phyloP scores from a whole-genome alignment of 192 early-diverging fungal species.

The Rhizophagus sp. region DNA sequence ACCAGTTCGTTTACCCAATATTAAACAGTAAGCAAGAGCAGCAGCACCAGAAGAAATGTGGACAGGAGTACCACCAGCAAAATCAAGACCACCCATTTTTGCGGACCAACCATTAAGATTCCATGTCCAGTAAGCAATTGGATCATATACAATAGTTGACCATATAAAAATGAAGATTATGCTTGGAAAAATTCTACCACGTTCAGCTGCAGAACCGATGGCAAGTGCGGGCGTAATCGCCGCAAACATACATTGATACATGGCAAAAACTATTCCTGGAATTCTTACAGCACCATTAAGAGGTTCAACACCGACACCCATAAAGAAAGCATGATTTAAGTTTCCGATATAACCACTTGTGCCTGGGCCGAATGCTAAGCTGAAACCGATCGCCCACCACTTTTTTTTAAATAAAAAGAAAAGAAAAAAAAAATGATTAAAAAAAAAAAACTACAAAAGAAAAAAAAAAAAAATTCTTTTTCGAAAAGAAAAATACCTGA shows the following conservation, averaged over 20 bases:
- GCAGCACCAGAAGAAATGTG: conserved; percentile 90
- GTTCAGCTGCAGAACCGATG: conserved; percentile 89
- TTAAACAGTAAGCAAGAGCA: conserved; percentile 81
- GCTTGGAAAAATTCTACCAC: conserved; percentile 83
- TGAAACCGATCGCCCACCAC: conserved; percentile 93
- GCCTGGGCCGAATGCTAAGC: conserved; percentile 78
- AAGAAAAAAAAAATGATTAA: background rate
- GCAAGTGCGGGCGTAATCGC: conserved; percentile 89
- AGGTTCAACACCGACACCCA: conserved; percentile 45
- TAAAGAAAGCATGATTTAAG: conserved; percentile 71
- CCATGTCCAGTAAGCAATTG: conserved; percentile 95
- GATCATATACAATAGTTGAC: conserved; percentile 92
- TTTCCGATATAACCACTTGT: conserved; percentile 79
- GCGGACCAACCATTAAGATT: conserved; percentile 81
- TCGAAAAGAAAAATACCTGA: conserved; percentile 63
- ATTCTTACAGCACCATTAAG: conserved; percentile 44
- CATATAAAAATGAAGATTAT: conserved; percentile 92
- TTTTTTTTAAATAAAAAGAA: conserved; percentile 31
- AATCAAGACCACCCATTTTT: conserved; percentile 86
- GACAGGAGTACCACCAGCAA: conserved; percentile 97
- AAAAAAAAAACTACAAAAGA: background rate
- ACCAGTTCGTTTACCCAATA: conserved; percentile 81
- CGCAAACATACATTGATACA: conserved; percentile 94
- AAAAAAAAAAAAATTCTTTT: too few relatives aligned
- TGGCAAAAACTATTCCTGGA: conserved; percentile 56